Evolutionary conservation across 140 eudicot species (phyloP), one percentile per base, ranked within the genome.

Genomic region (Oenanthe javanica): DNA sequence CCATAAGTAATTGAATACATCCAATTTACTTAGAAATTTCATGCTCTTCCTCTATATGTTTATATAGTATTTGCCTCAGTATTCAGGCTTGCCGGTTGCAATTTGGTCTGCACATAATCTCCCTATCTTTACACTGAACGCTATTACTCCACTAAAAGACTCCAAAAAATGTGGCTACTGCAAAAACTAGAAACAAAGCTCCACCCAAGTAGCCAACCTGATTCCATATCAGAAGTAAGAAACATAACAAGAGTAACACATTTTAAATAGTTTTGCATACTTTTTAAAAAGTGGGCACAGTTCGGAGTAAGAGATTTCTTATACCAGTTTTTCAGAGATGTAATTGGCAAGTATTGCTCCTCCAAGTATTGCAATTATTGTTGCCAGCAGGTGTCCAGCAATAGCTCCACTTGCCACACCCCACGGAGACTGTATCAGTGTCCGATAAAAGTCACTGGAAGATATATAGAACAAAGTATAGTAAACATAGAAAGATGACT

Each of bases 321-420:
- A 38, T 86, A 95, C 99, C 97, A 95, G 81, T 83, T 95, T 95
- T 79, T 95, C 99, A 51, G 99, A 95, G 46, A 95, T 92, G 82
- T 92, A 92, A 40, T 88, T 88, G 80, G 99, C 95, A 63, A 95
- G 97, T 83, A 95, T 85, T 36, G 97, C 92, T 61, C 99, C 99
- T 75, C 99, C 99, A 0, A 92, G 82, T 83, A 92, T 91, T 16
- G 99, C 99, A 78, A 95, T 73, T 10, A 84, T 78, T 61, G 99
- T 90, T 73, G 99, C 99, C 59, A 92, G 80, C n/a, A 95, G 85
- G 83, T 92, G 99, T 27, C 99, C 99, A 8, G 83, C 91, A 75
- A 95, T 95, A 84, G 99, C 99, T 85, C 99, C 99, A 80, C 95
- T 87, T 70, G 99, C 99, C 79, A 95, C 97, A 40, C 99, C 97